A percentile compares a stretch with the other conserved stretches of the same genome.
These are phyloP conservation scores for Glonium stellatum DNA, from an alignment of 495 filamentous ascomycete species.

Conservation along the genomic window DNA sequence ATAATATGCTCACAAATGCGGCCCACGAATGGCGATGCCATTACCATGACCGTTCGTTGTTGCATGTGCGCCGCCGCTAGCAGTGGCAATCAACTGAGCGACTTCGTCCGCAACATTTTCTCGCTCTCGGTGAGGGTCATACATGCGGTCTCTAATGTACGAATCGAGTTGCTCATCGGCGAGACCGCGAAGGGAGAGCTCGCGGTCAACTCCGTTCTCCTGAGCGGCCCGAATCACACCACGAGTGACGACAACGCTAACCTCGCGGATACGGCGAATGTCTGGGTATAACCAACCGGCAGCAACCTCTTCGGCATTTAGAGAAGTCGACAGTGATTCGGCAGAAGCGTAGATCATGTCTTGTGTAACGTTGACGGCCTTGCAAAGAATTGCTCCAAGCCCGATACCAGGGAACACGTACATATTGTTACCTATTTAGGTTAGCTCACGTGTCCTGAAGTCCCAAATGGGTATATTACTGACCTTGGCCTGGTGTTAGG, in stretches of 20 bases:
- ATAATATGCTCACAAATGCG: neutral
- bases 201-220: constrained; percentile 73
- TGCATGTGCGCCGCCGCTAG: constrained; percentile 7
- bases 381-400: constrained; percentile 86
- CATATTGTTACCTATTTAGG: constrained; percentile 59
- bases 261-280: constrained; percentile 83
- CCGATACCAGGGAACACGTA: constrained; percentile 98
- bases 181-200: constrained; percentile 61
- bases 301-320: constrained; percentile 72
- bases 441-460: constrained; percentile 7
- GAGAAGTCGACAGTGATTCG: constrained; percentile 66
- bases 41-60: constrained; percentile 9
- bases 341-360: constrained; percentile 94
- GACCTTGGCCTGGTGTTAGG: constrained; percentile 82
- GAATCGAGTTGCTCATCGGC: constrained; percentile 66
- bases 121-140: constrained; percentile 56
- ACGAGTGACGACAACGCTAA: constrained; percentile 77
- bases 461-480: constrained; percentile 2
- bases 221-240: constrained; percentile 92
- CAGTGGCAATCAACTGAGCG: constrained; percentile 18
- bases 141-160: constrained; percentile 76
- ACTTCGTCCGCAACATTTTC: constrained; percentile 33
- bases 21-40: constrained; percentile 1
- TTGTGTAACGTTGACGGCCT: constrained; percentile 82
- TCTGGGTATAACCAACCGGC: constrained; percentile 88